Evolutionary conservation across 139 green algal genomes (phyloP), one percentile per base, ranked within the genome.

Genomic region (Micractinium conductrix): DNA sequence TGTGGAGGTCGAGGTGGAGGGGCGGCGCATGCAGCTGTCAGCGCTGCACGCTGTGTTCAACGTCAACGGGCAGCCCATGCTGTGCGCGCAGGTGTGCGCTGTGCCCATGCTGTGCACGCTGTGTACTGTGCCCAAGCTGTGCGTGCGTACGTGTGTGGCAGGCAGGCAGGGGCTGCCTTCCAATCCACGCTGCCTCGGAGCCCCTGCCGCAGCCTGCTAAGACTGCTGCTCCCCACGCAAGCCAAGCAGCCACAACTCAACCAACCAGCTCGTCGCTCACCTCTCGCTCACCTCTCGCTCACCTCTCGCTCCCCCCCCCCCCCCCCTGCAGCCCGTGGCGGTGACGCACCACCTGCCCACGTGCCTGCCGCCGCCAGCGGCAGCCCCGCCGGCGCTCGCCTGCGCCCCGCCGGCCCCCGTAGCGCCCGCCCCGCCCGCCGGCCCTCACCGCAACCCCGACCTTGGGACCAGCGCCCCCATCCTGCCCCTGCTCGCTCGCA

Each of bases 31-130:
- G 72, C n/a, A 45, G 38, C 53, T 74, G 63, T 68, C 53, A 8
- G 83, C 83, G 10, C 22, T 84, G 10, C 67, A 88, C 53, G 65
- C 78, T 33, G 84, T 88, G n/a, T 85, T 80, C 44, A 50, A 83
- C 22, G 69, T 86, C 22, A 9, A 53, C 9, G 74, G 74, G 40
- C 53, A 87, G 48, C n/a, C 74, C n/a, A 80, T 80, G 74, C 74
- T 80, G 48, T 65, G 45, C 22, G 74, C 74, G 5, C n/a, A 80
- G 74, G 74, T 80, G 30, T 2, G 43, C 2, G 8, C 53, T 19
- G n/a, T n/a, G 48, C n/a, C 74, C n/a, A 80, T 80, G 74, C 74
- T 80, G 48, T 65, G 45, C 22, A 48, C 74, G 5, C n/a, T 21
- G 53, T 62, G 53, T 16, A 22, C 5, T 62, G 48, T 35, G 24